Evolutionary conservation across 345 rosid species (phyloP).

Genomic region (Adansonia digitata): DNA sequence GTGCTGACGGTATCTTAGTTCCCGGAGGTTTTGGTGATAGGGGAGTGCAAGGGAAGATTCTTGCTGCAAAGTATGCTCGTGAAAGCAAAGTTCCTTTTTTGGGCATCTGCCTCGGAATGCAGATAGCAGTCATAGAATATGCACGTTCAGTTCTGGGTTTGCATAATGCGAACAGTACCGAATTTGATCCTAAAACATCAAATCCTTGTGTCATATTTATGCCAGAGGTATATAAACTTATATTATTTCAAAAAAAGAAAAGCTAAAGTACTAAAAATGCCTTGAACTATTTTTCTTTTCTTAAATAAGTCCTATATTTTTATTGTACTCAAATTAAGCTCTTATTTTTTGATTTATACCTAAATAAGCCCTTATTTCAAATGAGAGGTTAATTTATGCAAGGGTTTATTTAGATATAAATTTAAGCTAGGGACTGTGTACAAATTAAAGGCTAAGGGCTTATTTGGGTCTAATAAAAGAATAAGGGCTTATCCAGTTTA

Average conservation of each 20-base stretch:
- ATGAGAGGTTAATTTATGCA: not conserved
- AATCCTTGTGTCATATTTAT: conserved; percentile 77
- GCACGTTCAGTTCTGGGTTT: conserved; percentile 69
- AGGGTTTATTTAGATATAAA: not conserved
- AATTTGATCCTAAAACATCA: conserved; percentile 64
- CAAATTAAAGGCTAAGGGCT: not conserved
- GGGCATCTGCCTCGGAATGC: conserved; percentile 92
- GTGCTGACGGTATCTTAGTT: conserved; percentile 71
- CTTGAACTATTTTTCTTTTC: not conserved
- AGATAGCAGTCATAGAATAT: conserved; percentile 75
- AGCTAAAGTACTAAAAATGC: not conserved
- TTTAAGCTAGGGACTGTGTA: not conserved
- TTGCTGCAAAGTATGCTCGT: conserved; percentile 77
- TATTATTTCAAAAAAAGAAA: not conserved
- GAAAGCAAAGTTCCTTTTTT: conserved; percentile 65
- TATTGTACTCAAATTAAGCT: not conserved
- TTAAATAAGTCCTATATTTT: not conserved
- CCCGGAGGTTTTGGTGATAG: conserved; percentile 93
- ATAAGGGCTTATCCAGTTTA: not conserved
- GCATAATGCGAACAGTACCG: conserved; percentile 69
- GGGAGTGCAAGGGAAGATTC: conserved; percentile 84
- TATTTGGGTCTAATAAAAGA: not conserved
- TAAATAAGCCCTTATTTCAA: not conserved
- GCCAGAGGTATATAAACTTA: conserved; percentile 53
- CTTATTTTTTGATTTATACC: not conserved